Evolutionary conservation across 73 alveolate genomes (phyloP), one percentile per base, ranked within the genome.

Genomic region (Paramecium sonneborni): DNA sequence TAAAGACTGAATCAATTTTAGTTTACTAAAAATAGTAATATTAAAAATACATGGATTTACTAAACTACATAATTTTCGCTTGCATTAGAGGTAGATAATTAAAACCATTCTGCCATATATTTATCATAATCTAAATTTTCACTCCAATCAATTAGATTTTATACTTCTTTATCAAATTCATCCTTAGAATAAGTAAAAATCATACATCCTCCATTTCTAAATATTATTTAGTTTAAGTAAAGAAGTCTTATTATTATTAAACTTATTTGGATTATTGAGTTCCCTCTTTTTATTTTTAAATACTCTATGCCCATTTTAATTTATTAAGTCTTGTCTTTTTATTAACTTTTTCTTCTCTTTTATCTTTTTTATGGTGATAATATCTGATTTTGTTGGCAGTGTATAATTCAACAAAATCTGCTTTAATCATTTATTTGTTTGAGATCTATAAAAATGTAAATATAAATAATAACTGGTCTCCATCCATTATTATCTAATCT

Each of bases 401-500:
- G 34, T 93, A 72, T 30, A 95, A 57, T 88, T 97, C 99, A 18
- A 97, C 97, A 18, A 82, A 43, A 76, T 97, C 99, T 46, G 88
- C 92, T n/a, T 96, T 96, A n/a, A 95, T 79, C 68, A 96, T 68
- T 39, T 94, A 93, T 88, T 96, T 96, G 74, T 96, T 96, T 6
- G 96, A 93, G 32, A 96, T 96, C 97, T 94, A 72, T 58, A 18
- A 20, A n/a, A 37, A 67, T 52, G 6, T 3, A n/a, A 12, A 52
- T 52, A 92, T 92, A 32, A 20, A 39, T n/a, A n/a, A n/a, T 79
- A 44, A 95, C 96, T 9, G 98, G 99, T 92, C 99, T 94, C 98
- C 99, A 97, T 15, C 99, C 99, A 85, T 97, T 97, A 87, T 97
- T 97, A 69, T 97, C 99, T 32, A 84, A 18, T 48, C 99, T 90